phyloP scores from a whole-genome alignment of 768 basidiomycete species.

The Suillus clintonianus region DNA sequence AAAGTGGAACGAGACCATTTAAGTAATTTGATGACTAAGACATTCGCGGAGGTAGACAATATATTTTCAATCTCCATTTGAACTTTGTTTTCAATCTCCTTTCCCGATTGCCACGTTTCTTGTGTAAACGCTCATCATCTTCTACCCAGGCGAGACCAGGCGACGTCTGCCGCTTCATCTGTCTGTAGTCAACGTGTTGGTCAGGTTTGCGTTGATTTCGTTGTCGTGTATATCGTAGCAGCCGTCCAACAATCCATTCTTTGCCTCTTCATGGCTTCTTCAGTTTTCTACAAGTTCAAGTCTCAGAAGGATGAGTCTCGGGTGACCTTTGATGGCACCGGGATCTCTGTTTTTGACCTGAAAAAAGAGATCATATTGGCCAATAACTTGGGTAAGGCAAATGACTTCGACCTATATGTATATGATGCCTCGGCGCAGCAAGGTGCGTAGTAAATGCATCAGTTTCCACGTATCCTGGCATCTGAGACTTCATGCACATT shows the following conservation, averaged over 20 bases:
- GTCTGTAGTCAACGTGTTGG: conserved; percentile 22
- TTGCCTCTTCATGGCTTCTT: conserved; percentile 68
- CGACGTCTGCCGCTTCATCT: conserved; percentile 17
- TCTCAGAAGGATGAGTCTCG: conserved; percentile 93
- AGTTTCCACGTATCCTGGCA: neutral
- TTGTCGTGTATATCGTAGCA: conserved; percentile 18
- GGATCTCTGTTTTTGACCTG: conserved; percentile 98
- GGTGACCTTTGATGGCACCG: conserved; percentile 97
- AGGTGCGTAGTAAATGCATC: conserved; percentile 51
- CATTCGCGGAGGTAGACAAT: conserved; percentile 11
- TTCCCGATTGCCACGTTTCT: conserved; percentile 11
- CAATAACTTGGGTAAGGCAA: conserved; percentile 94
- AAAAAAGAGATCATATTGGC: conserved; percentile 98
- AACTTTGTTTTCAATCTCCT: conserved; percentile 5
- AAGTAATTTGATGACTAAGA: neutral
- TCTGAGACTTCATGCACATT: conserved; percentile 1
- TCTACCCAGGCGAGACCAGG: neutral
- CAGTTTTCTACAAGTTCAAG: conserved; percentile 98
- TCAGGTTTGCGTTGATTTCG: conserved; percentile 16
- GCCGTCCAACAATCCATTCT: conserved; percentile 14
- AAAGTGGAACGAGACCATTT: conserved; percentile 15
- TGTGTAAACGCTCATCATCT: conserved; percentile 1
- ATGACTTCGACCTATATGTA: conserved; percentile 93
- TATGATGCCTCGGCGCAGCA: conserved; percentile 85
- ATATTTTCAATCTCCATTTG: conserved; percentile 22